Conservation (phyloP, 2,329 filamentous ascomycete species). For the Rhinocladiella similis region DNA sequence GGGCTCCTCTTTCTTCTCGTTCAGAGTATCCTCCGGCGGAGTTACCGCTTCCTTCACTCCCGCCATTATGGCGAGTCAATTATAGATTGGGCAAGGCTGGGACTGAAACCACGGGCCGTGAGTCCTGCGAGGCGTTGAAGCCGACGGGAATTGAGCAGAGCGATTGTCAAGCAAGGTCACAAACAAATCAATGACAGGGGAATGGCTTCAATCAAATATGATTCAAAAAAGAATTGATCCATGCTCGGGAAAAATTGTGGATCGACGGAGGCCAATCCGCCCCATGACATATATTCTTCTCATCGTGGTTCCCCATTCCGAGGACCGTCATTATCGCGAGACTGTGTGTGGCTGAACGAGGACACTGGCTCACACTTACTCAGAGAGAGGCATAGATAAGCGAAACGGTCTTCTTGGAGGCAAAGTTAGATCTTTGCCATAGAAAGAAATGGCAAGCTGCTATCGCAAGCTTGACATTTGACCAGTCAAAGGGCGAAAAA, state of each 20-base stretch:
- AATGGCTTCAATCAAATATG: neutral
- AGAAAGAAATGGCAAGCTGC: too few relatives aligned
- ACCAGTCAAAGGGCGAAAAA: neutral
- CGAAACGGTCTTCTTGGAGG: neutral
- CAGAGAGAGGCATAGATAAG: neutral
- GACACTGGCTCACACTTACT: too few relatives aligned
- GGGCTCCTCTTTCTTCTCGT: slow-evolving; percentile 12
- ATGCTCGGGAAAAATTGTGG: neutral
- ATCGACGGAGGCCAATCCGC: neutral
- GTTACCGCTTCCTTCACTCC: neutral
- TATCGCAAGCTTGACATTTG: neutral
- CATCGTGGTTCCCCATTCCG: too few relatives aligned
- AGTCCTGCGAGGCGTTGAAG: neutral
- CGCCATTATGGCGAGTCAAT: neutral
- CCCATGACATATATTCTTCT: neutral
- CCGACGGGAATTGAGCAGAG: neutral
- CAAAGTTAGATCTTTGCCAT: too few relatives aligned
- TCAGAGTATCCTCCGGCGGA: neutral
- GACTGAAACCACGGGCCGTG: neutral
- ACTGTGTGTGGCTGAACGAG: neutral
- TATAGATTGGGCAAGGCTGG: neutral
- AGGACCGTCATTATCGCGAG: neutral
- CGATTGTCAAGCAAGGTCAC: neutral
- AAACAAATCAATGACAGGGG: neutral
- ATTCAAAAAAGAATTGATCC: neutral